phyloP scores from a whole-genome alignment of 1,284 basidiomycete genomes.

The Ganoderma lingzhi region DNA sequence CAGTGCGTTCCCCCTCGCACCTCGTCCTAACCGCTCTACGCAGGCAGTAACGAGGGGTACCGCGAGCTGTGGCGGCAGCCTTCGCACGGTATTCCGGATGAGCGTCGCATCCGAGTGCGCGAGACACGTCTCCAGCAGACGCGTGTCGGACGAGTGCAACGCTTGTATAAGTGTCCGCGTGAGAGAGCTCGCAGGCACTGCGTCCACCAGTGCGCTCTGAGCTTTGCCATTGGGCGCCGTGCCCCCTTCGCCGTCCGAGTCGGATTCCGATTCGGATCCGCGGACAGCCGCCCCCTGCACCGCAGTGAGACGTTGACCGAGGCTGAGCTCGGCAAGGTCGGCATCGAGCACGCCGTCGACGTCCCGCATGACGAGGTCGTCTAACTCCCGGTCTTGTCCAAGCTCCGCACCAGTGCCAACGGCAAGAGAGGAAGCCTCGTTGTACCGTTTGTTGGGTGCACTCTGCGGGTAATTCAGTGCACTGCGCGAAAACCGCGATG shows the following conservation, averaged over 20 bases:
- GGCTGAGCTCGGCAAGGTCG: conserved; percentile 87
- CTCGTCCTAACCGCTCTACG: conserved; percentile 88
- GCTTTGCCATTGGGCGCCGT: conserved; percentile 43
- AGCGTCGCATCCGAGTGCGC: conserved; percentile 83
- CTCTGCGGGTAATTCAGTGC: conserved; percentile 40
- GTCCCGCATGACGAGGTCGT: conserved; percentile 56
- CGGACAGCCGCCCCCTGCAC: conserved; percentile 58
- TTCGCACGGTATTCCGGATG: conserved; percentile 89
- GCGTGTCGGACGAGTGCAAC: conserved; percentile 92
- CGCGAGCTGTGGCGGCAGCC: conserved; percentile 90
- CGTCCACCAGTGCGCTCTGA: conserved; percentile 22
- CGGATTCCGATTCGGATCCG: conserved; percentile 50
- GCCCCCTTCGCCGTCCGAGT: conserved; percentile 51
- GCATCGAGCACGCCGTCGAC: conserved; percentile 80
- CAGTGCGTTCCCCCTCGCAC: conserved; percentile 73
- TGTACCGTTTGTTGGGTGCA: conserved; percentile 65
- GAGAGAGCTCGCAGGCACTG: conserved; percentile 85
- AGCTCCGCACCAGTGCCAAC: conserved; percentile 70
- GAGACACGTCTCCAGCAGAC: conserved; percentile 89
- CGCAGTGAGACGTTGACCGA: conserved; percentile 87
- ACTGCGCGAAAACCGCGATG: not conserved
- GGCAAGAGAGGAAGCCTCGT: conserved; percentile 65
- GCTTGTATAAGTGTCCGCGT: conserved; percentile 97
- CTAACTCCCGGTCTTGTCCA: conserved; percentile 65
- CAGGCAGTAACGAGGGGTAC: conserved; percentile 90